These are phyloP conservation scores for Diversispora epigaea DNA, from an alignment of 192 early-diverging fungal species.

Conservation along the genomic window DNA sequence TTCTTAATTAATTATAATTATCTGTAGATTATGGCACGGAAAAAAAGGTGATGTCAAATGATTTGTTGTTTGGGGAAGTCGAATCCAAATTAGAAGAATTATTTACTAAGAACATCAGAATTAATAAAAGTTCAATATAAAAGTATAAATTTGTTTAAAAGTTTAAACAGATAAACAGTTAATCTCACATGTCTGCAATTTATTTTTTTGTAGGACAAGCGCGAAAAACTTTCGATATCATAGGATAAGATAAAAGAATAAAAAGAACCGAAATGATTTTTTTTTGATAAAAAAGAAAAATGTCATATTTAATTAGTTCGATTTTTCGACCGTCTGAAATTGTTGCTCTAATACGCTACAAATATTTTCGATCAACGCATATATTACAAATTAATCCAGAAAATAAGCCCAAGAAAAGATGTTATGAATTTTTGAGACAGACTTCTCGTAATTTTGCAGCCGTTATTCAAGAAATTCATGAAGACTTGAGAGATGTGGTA, in stretches of 20 bases:
- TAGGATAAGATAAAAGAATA: too few relatives aligned
- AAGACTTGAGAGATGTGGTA: constrained; percentile 73
- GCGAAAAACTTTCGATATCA: too few relatives aligned
- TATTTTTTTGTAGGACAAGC: too few relatives aligned
- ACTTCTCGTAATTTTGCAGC: constrained; percentile 96
- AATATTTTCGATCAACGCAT: constrained; percentile 50
- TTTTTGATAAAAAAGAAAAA: too few relatives aligned
- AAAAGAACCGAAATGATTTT: too few relatives aligned
- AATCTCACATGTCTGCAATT: too few relatives aligned
- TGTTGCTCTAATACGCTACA: constrained; percentile 73
- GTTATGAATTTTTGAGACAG: constrained; percentile 90
- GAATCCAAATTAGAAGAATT: constrained; percentile 70
- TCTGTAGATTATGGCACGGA: constrained; percentile 77
- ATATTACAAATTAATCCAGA: constrained; percentile 53
- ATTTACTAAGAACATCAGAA: constrained; percentile 23
- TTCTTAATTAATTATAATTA: constrained; percentile 1
- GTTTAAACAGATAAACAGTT: too few relatives aligned
- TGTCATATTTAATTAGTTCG: constrained; percentile 61
- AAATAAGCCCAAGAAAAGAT: constrained; percentile 57
- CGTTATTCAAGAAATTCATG: constrained; percentile 88
- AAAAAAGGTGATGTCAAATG: constrained; percentile 73
- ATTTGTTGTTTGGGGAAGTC: constrained; percentile 68
- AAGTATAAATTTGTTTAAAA: too few relatives aligned
- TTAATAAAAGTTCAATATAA: too few relatives aligned
- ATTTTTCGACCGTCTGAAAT: constrained; percentile 84